Evolutionary conservation across 371 early-diverging fungal genomes (phyloP), one percentile per base, ranked within the genome.

Genomic region (Syncephalastrum sp.): DNA sequence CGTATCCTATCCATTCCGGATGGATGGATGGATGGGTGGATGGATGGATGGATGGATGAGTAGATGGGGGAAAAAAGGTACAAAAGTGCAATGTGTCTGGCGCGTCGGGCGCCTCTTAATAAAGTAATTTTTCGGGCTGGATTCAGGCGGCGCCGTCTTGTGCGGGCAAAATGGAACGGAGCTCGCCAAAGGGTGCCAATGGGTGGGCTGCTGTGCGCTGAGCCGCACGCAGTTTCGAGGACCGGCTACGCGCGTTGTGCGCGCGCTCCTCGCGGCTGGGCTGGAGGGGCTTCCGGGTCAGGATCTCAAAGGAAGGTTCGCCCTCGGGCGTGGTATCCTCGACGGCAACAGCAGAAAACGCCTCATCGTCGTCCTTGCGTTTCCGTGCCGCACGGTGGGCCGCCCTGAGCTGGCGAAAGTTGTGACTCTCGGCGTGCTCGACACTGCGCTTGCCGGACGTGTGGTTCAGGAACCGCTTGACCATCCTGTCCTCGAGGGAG

Each of bases 401-500:
- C 13, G 64, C 65, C 8, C 75, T 59, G 19, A 71, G 71, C 5
- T 74, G 33, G 49, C 50, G 54, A 16, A 79, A 79, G 43, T 77
- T 72, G 21, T 71, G 71, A 5, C 63, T 59, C 5, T 63, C 61
- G 8, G 75, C 65, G 10, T 64, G 61, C 15, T 58, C 19, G 5
- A 64, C 50, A 0, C 60, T 59, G 19, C 75, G 43, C 48, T 69
- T 67, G 4, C 71, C 72, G 17, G 68, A 53, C 48, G 74, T 64
- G 45, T 72, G 69, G 23, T 80, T 59, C 48, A 92, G 61, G 44
- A 83, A 84, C 25, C 75, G 66, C 60, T 92, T 92, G 19, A 81
- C 87, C 14, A 89, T 73, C 42, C 84, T 49, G 59, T 92, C 92
- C 60, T 92, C 90, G 8, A 90, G 69, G 0, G 88, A 86, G 58